Evolutionary conservation across 1,284 basidiomycete species (phyloP).

Genomic region (Leccinum brunneo-olivaceum): DNA sequence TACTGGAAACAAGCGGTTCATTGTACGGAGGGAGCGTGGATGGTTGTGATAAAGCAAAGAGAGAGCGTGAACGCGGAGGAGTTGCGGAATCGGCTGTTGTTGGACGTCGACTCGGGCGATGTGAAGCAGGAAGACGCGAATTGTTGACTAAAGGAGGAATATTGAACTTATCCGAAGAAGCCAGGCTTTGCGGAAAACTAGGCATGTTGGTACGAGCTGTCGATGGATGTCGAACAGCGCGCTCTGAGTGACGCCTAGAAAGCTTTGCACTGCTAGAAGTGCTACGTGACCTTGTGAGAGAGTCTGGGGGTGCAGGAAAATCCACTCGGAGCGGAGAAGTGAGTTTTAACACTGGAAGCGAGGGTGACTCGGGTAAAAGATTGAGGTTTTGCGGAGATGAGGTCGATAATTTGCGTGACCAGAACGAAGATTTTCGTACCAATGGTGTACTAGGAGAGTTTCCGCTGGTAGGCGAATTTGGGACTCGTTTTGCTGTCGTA

Average conservation of each 20-base stretch:
- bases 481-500: constrained; percentile 38
- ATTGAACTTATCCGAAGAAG: constrained; percentile 4
- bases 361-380: constrained; percentile 28
- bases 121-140: constrained; percentile 11
- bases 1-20: constrained; percentile 12
- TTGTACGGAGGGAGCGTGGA: constrained; percentile 11
- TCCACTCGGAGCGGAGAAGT: constrained; percentile 49
- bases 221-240: constrained; percentile 25
- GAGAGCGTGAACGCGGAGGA: constrained; percentile 18
- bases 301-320: constrained; percentile 24
- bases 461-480: constrained; percentile 18
- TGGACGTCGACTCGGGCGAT: constrained; percentile 18
- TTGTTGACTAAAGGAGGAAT: constrained; percentile 19
- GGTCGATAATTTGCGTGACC: constrained; percentile 36
- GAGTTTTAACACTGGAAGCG: constrained; percentile 44
- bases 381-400: constrained; percentile 17
- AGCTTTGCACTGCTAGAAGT: constrained; percentile 34
- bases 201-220: constrained; percentile 9
- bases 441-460: constrained; percentile 33
- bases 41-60: constrained; percentile 23
- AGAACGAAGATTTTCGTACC: constrained; percentile 50
- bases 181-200: constrained; percentile 12
- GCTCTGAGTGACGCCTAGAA: constrained; percentile 48
- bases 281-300: constrained; percentile 19
- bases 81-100: constrained; percentile 25